Conservation (phyloP, 169 alveolate genomes). For the Cryptosporidium sp. region DNA sequence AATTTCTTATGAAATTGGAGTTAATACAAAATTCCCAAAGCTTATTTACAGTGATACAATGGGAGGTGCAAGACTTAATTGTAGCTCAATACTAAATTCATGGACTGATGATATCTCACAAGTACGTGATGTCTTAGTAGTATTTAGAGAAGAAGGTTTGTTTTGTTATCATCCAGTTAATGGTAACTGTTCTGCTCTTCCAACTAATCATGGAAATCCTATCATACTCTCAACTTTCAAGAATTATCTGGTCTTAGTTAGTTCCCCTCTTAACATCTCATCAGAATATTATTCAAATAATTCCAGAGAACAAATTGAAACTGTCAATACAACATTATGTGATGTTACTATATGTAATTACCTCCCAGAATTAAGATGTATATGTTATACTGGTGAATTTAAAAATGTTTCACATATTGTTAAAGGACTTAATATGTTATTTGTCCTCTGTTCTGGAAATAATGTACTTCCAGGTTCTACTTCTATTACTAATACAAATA, state of each 20-base stretch:
- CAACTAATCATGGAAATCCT: slow-evolving; percentile 60
- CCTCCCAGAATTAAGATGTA: slow-evolving; percentile 57
- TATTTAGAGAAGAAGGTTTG: slow-evolving; percentile 67
- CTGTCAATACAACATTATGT: slow-evolving; percentile 21
- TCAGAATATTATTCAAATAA: neutral
- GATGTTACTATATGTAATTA: slow-evolving; percentile 66
- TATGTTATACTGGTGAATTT: slow-evolving; percentile 69
- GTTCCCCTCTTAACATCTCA: slow-evolving; percentile 3
- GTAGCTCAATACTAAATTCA: slow-evolving; percentile 22
- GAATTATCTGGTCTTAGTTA: slow-evolving; percentile 41
- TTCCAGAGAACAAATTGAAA: neutral
- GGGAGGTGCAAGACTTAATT: slow-evolving; percentile 66
- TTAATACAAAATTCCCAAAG: slow-evolving; percentile 23
- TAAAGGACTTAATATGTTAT: slow-evolving; percentile 56
- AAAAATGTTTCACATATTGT: slow-evolving; percentile 59
- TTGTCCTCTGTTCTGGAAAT: slow-evolving; percentile 57
- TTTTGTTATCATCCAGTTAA: slow-evolving; percentile 65
- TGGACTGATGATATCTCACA: slow-evolving; percentile 40
- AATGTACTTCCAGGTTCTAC: neutral
- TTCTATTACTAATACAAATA: slow-evolving; percentile 3
- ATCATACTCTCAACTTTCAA: slow-evolving; percentile 50
- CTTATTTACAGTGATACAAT: slow-evolving; percentile 44
- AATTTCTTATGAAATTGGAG: slow-evolving; percentile 21
- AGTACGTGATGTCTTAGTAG: slow-evolving; percentile 19
- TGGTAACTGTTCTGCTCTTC: slow-evolving; percentile 72